Percentiles rank a stretch among this genome's conserved stretches.
Conservation (phyloP, 2,329 filamentous ascomycete genomes). For the Juglanconis juglandina region DNA sequence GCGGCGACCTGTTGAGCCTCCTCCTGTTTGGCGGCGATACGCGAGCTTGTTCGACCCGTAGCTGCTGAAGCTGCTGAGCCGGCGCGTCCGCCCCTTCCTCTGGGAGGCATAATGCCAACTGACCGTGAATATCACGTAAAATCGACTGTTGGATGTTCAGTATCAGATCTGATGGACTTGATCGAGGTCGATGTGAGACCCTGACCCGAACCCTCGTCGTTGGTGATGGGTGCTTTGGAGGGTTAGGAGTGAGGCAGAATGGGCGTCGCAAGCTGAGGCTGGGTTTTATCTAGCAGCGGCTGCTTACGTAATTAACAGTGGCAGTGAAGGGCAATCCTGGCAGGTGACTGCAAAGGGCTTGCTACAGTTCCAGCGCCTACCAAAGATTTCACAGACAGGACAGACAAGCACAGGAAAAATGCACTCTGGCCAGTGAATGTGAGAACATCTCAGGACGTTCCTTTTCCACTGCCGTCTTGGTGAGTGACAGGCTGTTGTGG, state of each 20-base stretch:
- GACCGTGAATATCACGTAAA: background rate
- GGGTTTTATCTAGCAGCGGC: too few species aligned
- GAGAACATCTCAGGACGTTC: too few species aligned
- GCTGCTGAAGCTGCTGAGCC: slow-evolving; percentile 1
- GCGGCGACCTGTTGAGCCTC: slow-evolving; percentile 1
- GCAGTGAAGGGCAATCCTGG: too few species aligned
- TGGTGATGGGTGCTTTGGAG: background rate
- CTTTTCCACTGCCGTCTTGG: background rate
- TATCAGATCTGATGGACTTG: slow-evolving; percentile 1
- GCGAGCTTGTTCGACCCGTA: slow-evolving; percentile 13
- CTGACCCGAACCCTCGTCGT: background rate
- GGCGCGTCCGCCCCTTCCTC: slow-evolving; percentile 7
- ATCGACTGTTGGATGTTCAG: background rate
- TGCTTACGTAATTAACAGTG: too few species aligned
- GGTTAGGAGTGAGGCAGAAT: background rate
- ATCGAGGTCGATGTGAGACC: background rate
- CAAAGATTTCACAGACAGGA: too few species aligned
- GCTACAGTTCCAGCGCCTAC: too few species aligned
- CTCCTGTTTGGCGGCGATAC: slow-evolving; percentile 11
- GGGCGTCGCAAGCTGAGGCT: too few species aligned
- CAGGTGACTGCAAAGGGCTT: too few species aligned
- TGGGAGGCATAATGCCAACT: slow-evolving; percentile 12
- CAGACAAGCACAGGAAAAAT: too few species aligned
- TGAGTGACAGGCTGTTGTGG: background rate
- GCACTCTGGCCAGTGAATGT: too few species aligned